phyloP scores from a whole-genome alignment of 768 basidiomycete genomes.

The Leccinum disarticulatum region DNA sequence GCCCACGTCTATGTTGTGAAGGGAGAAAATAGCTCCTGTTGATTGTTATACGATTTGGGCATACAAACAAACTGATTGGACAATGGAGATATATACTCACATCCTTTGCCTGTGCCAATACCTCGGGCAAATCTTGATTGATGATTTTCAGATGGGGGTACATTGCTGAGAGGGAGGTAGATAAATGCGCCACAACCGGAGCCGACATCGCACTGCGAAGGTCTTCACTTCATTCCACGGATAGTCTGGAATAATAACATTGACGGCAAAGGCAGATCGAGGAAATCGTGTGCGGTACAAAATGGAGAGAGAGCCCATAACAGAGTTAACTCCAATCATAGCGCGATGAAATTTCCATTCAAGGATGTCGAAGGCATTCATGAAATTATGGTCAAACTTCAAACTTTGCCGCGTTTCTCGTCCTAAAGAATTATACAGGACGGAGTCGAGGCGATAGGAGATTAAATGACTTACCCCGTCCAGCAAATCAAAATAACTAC shows the following conservation, averaged over 20 bases:
- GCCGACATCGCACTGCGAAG: too few species aligned
- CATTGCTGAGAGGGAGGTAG: too few species aligned
- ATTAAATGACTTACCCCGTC: slow-evolving; percentile 15
- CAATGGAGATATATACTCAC: slow-evolving; percentile 3
- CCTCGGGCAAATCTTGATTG: too few species aligned
- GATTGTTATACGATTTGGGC: not conserved
- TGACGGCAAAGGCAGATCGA: too few species aligned
- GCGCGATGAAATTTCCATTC: slow-evolving; percentile 23
- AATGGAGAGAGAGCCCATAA: slow-evolving; percentile 26
- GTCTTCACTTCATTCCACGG: too few species aligned
- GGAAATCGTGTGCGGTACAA: slow-evolving; percentile 13
- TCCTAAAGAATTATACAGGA: slow-evolving; percentile 3
- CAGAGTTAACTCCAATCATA: slow-evolving; percentile 19
- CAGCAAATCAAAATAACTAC: slow-evolving; percentile 23
- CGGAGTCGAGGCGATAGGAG: not conserved
- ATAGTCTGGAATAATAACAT: too few species aligned
- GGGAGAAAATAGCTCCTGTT: not conserved
- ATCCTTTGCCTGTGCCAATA: too few species aligned
- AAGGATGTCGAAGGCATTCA: not conserved
- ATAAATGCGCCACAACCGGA: too few species aligned
- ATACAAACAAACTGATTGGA: not conserved
- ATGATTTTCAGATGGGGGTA: too few species aligned
- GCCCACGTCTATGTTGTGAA: not conserved
- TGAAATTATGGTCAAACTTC: too few species aligned
- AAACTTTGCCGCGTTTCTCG: slow-evolving; percentile 3